Percentiles rank a stretch among this genome's conserved stretches.
Evolutionary conservation across 345 rosid species (phyloP).

Genomic region (Combretum micranthum): DNA sequence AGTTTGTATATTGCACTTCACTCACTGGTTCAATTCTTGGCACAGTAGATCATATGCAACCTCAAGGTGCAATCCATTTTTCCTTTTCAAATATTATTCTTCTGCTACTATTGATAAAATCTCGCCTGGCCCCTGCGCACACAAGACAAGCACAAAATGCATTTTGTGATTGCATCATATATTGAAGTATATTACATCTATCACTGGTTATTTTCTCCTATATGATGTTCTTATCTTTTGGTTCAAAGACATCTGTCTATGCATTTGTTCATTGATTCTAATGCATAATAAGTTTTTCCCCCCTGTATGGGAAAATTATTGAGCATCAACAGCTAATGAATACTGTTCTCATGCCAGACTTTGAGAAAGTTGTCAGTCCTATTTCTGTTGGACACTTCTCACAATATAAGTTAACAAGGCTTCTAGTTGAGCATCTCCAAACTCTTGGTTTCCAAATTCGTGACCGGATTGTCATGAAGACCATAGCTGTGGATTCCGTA

Average conservation of each 20-base stretch:
- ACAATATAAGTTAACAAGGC: constrained; percentile 62
- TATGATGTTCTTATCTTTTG: no score
- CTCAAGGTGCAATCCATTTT: constrained; percentile 52
- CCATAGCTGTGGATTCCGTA: constrained; percentile 18
- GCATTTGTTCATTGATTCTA: no score
- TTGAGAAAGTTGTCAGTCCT: constrained; percentile 78
- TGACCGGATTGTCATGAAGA: constrained; percentile 22
- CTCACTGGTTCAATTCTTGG: constrained; percentile 81
- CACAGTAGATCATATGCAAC: constrained; percentile 92
- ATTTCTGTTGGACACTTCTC: constrained; percentile 90
- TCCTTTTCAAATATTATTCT: background rate
- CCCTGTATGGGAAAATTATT: background rate
- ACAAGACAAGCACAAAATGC: no score
- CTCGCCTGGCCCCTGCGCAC: no score
- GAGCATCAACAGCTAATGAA: constrained; percentile 1
- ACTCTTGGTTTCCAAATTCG: constrained; percentile 38
- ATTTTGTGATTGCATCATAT: no score
- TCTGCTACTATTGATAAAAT: background rate
- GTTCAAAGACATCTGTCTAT: no score
- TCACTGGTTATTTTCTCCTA: no score
- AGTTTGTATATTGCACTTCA: constrained; percentile 84
- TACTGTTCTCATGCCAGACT: constrained; percentile 41
- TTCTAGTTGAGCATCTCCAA: constrained; percentile 63
- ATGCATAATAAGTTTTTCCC: background rate
- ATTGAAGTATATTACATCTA: no score